Evolutionary conservation across 768 basidiomycete genomes (phyloP).

Genomic region (Hemileccinum impolitum): DNA sequence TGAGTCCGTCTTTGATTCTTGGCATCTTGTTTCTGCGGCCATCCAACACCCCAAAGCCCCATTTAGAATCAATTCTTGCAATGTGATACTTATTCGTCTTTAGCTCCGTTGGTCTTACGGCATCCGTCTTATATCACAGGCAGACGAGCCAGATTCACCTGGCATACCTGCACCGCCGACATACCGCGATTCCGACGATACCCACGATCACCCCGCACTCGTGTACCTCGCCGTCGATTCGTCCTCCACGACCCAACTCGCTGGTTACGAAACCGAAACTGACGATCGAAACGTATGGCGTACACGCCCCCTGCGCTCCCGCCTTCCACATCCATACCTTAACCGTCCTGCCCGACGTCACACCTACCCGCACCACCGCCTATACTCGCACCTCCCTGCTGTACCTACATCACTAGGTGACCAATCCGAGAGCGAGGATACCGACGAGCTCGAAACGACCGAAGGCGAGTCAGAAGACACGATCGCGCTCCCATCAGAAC

Average conservation of each 20-base stretch:
- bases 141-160: slow-evolving; percentile 8
- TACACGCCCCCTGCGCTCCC: background rate
- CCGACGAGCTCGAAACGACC: slow-evolving; percentile 14
- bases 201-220: background rate
- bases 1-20: slow-evolving; percentile 37
- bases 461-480: slow-evolving; percentile 23
- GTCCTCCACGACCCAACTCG: slow-evolving; percentile 1
- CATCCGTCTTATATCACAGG: slow-evolving; percentile 73
- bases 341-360: background rate
- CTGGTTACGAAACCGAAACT: slow-evolving; percentile 9
- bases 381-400: slow-evolving; percentile 17
- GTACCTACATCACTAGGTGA: slow-evolving; percentile 23
- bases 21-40: background rate
- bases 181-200: slow-evolving; percentile 11
- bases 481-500: slow-evolving; percentile 6
- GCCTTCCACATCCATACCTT: background rate
- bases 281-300: background rate
- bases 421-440: slow-evolving; percentile 25
- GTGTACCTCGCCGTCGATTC: background rate
- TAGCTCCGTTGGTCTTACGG: slow-evolving; percentile 94
- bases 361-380: background rate
- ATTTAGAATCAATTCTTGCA: background rate
- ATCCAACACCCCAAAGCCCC: background rate
- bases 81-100: background rate
- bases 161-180: background rate